A percentile compares a stretch with the other conserved stretches of the same genome.
Evolutionary conservation across 2,329 filamentous ascomycete genomes (phyloP).

Genomic region (Talaromyces albobiverticillius): DNA sequence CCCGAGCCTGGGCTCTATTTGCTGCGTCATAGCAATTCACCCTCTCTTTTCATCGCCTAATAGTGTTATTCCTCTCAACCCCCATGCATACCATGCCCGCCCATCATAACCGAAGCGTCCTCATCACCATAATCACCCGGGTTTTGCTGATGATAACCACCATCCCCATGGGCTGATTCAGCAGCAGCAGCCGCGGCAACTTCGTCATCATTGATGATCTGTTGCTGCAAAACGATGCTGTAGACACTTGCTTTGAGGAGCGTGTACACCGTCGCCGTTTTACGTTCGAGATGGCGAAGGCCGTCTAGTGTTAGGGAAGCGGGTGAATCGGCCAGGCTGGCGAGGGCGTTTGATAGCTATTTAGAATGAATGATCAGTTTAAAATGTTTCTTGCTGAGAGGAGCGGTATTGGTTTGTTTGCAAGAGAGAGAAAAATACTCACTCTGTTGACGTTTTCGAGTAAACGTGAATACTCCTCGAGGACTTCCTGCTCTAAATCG

Average conservation of each 20-base stretch:
- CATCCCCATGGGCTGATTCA: neutral
- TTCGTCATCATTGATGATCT: slow-evolving; percentile 68
- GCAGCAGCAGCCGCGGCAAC: neutral
- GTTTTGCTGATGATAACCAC: neutral
- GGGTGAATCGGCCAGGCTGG: slow-evolving; percentile 60
- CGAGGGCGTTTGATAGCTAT: slow-evolving; percentile 45
- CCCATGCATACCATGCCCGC: slow-evolving; percentile 15
- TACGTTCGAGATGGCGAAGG: slow-evolving; percentile 82
- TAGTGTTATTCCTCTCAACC: neutral
- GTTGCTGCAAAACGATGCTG: slow-evolving; percentile 96
- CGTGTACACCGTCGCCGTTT: slow-evolving; percentile 93
- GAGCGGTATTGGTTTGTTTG: too few species aligned
- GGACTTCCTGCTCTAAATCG: slow-evolving; percentile 85
- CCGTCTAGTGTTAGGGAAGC: slow-evolving; percentile 74
- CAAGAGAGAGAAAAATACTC: slow-evolving; percentile 12
- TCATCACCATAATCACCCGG: neutral
- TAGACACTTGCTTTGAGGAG: slow-evolving; percentile 97
- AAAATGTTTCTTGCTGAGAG: too few species aligned
- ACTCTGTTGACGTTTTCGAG: slow-evolving; percentile 91
- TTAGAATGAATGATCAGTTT: neutral
- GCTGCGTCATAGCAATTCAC: too few species aligned
- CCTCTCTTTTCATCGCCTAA: slow-evolving; percentile 3
- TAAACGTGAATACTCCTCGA: slow-evolving; percentile 88
- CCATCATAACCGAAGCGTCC: slow-evolving; percentile 14
- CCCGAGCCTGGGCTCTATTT: too few species aligned